A percentile compares a stretch with the other conserved stretches of the same genome.
phyloP scores from a whole-genome alignment of 2,329 filamentous ascomycete genomes.

The Penicillium nordicum region DNA sequence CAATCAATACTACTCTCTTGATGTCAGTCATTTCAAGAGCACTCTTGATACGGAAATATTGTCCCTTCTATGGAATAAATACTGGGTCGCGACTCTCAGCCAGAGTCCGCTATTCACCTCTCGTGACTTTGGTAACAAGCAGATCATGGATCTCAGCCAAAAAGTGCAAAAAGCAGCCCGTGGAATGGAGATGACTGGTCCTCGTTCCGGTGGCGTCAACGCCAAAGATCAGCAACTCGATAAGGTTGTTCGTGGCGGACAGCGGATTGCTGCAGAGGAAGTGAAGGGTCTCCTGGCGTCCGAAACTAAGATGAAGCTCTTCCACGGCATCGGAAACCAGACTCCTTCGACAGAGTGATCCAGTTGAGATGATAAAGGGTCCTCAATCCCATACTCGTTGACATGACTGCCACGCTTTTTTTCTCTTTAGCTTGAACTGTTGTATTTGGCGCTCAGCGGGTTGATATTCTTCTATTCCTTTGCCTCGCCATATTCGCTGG shows the following conservation, averaged over 20 bases:
- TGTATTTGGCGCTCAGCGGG: slow-evolving; percentile 15
- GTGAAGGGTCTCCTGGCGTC: slow-evolving; percentile 45
- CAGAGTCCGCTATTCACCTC: slow-evolving; percentile 88
- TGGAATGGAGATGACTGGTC: slow-evolving; percentile 33
- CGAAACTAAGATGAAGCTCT: slow-evolving; percentile 53
- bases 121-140: slow-evolving; percentile 86
- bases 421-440: background rate
- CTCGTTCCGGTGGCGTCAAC: slow-evolving; percentile 27
- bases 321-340: slow-evolving; percentile 41
- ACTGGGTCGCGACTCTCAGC: slow-evolving; percentile 88
- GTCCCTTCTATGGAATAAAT: slow-evolving; percentile 95
- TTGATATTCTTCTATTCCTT: slow-evolving; percentile 1
- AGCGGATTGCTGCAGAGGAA: slow-evolving; percentile 57
- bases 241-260: slow-evolving; percentile 55
- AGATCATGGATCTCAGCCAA: slow-evolving; percentile 80
- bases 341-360: slow-evolving; percentile 15
- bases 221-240: slow-evolving; percentile 48
- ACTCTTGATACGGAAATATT: slow-evolving; percentile 82
- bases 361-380: background rate
- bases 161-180: slow-evolving; percentile 69
- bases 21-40: slow-evolving; percentile 92
- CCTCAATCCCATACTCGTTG: slow-evolving; percentile 6
- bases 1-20: slow-evolving; percentile 83
- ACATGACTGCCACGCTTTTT: slow-evolving; percentile 17
- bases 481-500: background rate